Conservation (phyloP, 371 early-diverging fungal genomes). For the Mucor sp. region DNA sequence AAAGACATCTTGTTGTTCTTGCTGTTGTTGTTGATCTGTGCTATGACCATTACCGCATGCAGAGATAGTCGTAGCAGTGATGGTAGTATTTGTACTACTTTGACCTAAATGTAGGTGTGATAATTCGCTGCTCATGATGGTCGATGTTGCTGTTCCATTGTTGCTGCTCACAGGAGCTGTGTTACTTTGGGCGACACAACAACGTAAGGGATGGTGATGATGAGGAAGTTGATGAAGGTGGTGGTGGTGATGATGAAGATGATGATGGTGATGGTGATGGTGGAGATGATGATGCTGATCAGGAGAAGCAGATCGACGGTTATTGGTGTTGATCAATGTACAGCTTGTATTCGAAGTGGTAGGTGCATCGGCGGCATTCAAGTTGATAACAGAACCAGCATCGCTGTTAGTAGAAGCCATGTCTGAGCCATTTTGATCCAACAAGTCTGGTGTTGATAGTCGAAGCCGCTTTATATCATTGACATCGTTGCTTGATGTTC, state of each 20-base stretch:
- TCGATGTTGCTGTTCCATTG: not conserved
- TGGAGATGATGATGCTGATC: slow-evolving; percentile 29
- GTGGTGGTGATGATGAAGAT: not conserved
- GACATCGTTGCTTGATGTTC: slow-evolving; percentile 53
- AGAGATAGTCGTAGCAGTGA: not conserved
- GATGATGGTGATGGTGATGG: slow-evolving; percentile 10
- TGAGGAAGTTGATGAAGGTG: slow-evolving; percentile 8
- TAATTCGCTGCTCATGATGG: slow-evolving; percentile 6
- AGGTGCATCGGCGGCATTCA: not conserved
- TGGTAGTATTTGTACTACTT: not conserved
- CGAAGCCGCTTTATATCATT: slow-evolving; percentile 47
- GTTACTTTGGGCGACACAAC: not conserved
- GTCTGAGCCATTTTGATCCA: not conserved
- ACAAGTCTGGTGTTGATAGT: slow-evolving; percentile 29
- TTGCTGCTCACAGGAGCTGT: not conserved
- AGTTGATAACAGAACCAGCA: not conserved
- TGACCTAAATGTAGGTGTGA: slow-evolving; percentile 14
- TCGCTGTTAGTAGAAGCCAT: not conserved
- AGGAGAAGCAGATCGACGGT: slow-evolving; percentile 38
- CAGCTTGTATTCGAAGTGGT: not conserved
- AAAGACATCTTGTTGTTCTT: slow-evolving; percentile 4
- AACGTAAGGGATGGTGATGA: slow-evolving; percentile 13
- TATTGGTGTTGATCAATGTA: not conserved
- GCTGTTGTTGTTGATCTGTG: not conserved
- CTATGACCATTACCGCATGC: not conserved